A percentile compares a stretch with the other conserved stretches of the same genome.
Conservation (phyloP, 2,329 filamentous ascomycete genomes). For the Pseudogymnoascus sp. region DNA sequence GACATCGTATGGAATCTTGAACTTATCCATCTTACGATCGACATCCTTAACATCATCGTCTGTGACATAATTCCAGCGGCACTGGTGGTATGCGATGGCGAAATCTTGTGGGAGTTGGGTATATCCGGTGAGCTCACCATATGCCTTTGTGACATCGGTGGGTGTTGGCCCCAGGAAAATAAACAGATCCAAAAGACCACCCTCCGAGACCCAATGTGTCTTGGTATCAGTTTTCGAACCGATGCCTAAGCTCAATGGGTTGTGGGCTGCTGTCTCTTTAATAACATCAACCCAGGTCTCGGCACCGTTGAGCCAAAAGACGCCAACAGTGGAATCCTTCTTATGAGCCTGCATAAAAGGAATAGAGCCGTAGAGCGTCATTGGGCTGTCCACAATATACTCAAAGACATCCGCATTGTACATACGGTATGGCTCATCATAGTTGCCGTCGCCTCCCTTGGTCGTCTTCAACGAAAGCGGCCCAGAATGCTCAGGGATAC, state of each 20-base stretch:
- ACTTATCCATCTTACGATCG: constrained; percentile 91
- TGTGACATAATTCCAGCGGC: constrained; percentile 97
- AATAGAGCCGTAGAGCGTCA: constrained; percentile 97
- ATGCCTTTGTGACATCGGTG: constrained; percentile 71
- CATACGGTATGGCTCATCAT: constrained; percentile 82
- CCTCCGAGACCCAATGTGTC: constrained; percentile 96
- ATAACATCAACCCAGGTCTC: constrained; percentile 97
- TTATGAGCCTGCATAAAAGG: constrained; percentile 97
- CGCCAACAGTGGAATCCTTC: constrained; percentile 85
- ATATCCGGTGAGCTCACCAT: constrained; percentile 84
- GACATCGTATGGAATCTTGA: constrained; percentile 92
- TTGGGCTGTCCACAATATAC: constrained; percentile 92
- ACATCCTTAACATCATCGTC: constrained; percentile 97
- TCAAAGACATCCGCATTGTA: constrained; percentile 98
- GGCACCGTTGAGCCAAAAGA: constrained; percentile 95
- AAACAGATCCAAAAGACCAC: constrained; percentile 83
- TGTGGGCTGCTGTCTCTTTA: constrained; percentile 66
- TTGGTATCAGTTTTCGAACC: constrained; percentile 66
- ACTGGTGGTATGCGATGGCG: constrained; percentile 90
- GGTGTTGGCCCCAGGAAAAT: constrained; percentile 88
- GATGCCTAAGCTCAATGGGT: constrained; percentile 69
- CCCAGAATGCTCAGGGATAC: constrained; percentile 88
- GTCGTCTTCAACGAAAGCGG: constrained; percentile 85
- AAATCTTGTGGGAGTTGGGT: constrained; percentile 90
- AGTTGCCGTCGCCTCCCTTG: constrained; percentile 76